Evolutionary conservation across 495 filamentous ascomycete genomes (phyloP).

Genomic region (Delitschia confertaspora): DNA sequence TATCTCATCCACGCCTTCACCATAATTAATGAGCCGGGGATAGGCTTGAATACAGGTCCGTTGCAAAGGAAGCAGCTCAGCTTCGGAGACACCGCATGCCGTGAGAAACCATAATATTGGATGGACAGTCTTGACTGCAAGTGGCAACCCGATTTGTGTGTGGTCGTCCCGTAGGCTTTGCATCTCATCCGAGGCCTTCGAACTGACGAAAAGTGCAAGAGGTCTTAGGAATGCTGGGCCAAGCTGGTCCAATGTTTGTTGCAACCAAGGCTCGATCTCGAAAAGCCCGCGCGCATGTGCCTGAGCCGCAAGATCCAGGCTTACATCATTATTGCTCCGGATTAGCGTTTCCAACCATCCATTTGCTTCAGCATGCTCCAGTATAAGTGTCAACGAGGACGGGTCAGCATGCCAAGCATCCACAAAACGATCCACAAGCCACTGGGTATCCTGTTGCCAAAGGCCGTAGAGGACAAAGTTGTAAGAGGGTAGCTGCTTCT

Average conservation of each 20-base stretch:
- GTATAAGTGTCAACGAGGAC: conserved; percentile 64
- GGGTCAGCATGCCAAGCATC: conserved; percentile 71
- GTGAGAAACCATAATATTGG: conserved; percentile 64
- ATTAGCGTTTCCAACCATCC: conserved; percentile 76
- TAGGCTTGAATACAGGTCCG: conserved; percentile 84
- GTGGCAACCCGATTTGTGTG: conserved; percentile 55
- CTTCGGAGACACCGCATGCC: conserved; percentile 46
- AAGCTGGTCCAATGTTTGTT: conserved; percentile 50
- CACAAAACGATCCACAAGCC: conserved; percentile 69
- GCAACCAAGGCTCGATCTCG: conserved; percentile 75
- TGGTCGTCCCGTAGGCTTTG: conserved; percentile 55
- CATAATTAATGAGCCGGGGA: conserved; percentile 93
- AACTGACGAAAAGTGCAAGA: conserved; percentile 63
- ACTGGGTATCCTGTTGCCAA: conserved; percentile 78
- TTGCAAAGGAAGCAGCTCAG: conserved; percentile 58
- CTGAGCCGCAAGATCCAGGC: conserved; percentile 77
- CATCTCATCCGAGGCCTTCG: conserved; percentile 77
- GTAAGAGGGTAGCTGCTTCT: conserved; percentile 56
- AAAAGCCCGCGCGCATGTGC: conserved; percentile 76
- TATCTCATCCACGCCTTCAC: conserved; percentile 80
- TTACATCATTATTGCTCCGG: conserved; percentile 65
- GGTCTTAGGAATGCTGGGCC: conserved; percentile 51
- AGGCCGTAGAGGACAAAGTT: conserved; percentile 80
- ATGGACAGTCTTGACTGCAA: conserved; percentile 77
- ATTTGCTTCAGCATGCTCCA: conserved; percentile 69